Percentiles rank a stretch among this genome's conserved stretches.
phyloP scores from a whole-genome alignment of 768 basidiomycete genomes.

The Boletellus emodensis region DNA sequence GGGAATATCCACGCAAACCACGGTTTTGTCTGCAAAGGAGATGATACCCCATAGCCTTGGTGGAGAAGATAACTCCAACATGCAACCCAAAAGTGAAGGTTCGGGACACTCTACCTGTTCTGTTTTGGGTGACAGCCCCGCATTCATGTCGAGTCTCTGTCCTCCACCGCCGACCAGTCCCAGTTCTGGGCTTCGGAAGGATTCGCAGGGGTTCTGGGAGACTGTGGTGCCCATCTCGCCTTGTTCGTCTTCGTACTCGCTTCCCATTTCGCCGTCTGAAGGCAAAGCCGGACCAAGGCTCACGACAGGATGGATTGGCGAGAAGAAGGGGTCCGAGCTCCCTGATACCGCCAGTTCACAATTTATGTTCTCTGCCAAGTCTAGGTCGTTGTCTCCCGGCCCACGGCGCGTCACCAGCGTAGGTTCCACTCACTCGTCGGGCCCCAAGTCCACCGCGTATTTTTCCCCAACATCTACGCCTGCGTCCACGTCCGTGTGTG shows the following conservation, averaged over 20 bases:
- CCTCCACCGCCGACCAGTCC: conserved; percentile 11
- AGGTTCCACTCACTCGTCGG: conserved; percentile 10
- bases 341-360: background rate
- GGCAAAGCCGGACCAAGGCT: background rate
- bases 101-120: background rate
- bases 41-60: background rate
- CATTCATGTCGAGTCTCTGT: conserved; percentile 4
- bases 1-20: conserved; percentile 9
- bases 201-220: conserved; percentile 30
- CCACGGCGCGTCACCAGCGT: conserved; percentile 1
- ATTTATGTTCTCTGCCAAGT: conserved; percentile 6
- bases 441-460: conserved; percentile 3
- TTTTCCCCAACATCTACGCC: conserved; percentile 12
- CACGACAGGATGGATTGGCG: conserved; percentile 1
- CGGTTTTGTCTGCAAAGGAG: background rate
- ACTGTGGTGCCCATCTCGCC: conserved; percentile 14
- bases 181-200: conserved; percentile 14
- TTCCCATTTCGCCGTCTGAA: conserved; percentile 13
- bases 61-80: conserved; percentile 2
- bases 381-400: conserved; percentile 16
- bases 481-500: conserved; percentile 3
- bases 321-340: conserved; percentile 2
- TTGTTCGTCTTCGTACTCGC: conserved; percentile 16
- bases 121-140: conserved; percentile 1
- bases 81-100: background rate